These are phyloP conservation scores for Lichtheimia hyalospora DNA, from an alignment of 371 early-diverging fungal genomes.

Conservation along the genomic window DNA sequence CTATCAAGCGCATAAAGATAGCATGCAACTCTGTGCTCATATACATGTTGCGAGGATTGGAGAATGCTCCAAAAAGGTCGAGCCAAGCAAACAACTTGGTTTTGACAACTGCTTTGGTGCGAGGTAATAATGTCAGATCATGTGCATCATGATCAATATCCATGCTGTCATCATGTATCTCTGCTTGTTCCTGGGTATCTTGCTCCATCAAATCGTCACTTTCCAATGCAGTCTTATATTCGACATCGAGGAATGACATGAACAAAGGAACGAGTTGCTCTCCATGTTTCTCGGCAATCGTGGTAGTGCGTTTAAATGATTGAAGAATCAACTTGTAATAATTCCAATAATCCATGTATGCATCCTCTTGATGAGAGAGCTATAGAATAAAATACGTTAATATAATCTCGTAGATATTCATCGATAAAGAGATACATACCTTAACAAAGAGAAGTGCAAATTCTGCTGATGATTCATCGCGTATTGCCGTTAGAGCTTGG, in stretches of 20 bases:
- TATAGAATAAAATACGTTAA: neutral
- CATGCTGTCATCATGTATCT: conserved; percentile 17
- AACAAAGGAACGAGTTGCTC: conserved; percentile 75
- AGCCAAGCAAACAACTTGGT: conserved; percentile 69
- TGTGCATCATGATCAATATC: conserved; percentile 28
- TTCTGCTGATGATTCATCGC: conserved; percentile 5
- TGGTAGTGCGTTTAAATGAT: conserved; percentile 65
- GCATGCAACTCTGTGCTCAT: conserved; percentile 55
- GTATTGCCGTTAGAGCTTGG: conserved; percentile 39
- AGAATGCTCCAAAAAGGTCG: conserved; percentile 73
- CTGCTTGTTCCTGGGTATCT: conserved; percentile 24
- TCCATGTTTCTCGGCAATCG: conserved; percentile 72
- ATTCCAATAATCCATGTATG: conserved; percentile 76
- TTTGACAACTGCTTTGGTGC: conserved; percentile 39
- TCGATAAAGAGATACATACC: neutral
- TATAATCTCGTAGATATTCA: neutral
- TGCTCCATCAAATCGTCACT: conserved; percentile 37
- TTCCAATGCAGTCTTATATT: conserved; percentile 52
- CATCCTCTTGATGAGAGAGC: conserved; percentile 43
- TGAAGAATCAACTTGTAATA: conserved; percentile 69
- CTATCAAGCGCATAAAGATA: conserved; percentile 71
- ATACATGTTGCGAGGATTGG: conserved; percentile 57
- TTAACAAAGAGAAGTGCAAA: conserved; percentile 10
- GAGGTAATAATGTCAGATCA: conserved; percentile 40
- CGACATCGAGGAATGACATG: conserved; percentile 64